Evolutionary conservation across 371 early-diverging fungal genomes (phyloP).

Genomic region (Mucor saturninus): DNA sequence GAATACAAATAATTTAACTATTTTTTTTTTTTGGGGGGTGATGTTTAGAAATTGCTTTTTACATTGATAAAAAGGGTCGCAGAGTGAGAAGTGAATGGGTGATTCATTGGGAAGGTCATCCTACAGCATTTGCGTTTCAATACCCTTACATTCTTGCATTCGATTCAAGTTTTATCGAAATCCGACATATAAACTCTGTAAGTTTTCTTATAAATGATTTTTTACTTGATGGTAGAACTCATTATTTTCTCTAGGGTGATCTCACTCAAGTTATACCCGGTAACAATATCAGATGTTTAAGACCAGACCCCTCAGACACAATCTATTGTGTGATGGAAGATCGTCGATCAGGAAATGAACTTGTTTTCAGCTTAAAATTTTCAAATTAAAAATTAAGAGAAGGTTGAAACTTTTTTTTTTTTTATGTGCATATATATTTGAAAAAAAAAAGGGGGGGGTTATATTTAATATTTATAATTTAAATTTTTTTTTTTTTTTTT

Average conservation of each 20-base stretch:
- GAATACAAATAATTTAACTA: background rate
- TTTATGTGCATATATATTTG: too few species aligned
- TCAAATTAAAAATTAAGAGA: background rate
- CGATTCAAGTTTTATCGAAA: constrained; percentile 85
- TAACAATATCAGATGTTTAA: constrained; percentile 62
- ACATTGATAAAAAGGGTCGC: constrained; percentile 87
- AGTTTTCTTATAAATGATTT: background rate
- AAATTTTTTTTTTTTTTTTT: background rate
- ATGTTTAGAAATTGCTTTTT: constrained; percentile 81
- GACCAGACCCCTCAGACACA: constrained; percentile 53
- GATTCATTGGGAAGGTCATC: constrained; percentile 78
- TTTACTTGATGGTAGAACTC: background rate
- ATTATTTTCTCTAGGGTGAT: constrained; percentile 43
- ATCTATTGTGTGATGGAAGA: constrained; percentile 64
- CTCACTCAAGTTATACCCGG: constrained; percentile 68
- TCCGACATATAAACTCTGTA: constrained; percentile 79
- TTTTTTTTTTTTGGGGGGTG: background rate
- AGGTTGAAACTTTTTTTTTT: background rate
- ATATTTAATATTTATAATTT: background rate
- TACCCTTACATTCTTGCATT: constrained; percentile 89
- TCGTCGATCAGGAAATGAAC: constrained; percentile 22
- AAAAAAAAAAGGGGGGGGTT: too few species aligned
- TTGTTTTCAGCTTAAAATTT: constrained; percentile 1
- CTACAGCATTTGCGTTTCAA: constrained; percentile 72
- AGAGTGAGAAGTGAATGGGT: constrained; percentile 76